Conservation (phyloP, 75 land plant genomes). For the Adiantum capillusveneris region DNA sequence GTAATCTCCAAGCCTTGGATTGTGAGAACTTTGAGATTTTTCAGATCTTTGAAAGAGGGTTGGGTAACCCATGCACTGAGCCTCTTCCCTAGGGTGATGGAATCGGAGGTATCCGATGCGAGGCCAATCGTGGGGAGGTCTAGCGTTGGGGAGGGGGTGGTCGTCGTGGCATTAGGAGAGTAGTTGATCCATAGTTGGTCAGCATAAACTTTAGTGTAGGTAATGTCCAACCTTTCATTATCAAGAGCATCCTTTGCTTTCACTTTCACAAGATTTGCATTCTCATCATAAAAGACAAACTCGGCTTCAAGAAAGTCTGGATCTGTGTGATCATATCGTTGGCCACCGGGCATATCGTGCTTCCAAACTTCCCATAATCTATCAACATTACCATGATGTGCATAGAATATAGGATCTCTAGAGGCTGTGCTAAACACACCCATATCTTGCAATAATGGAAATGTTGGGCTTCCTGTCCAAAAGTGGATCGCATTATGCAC, state of each 20-base stretch:
- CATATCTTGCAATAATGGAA: conserved; percentile 9
- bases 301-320: conserved; percentile 19
- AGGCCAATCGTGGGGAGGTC: no score
- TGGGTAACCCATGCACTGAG: no score
- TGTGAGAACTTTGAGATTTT: no score
- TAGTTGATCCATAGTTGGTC: conserved; percentile 11
- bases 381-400: conserved; percentile 16
- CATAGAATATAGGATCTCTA: conserved; percentile 28
- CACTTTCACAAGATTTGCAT: conserved; percentile 19
- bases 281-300: conserved; percentile 45
- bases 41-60: no score
- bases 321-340: conserved; percentile 9
- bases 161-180: background rate
- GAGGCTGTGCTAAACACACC: conserved; percentile 9
- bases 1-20: no score
- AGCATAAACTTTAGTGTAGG: conserved; percentile 8
- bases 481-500: conserved; percentile 14
- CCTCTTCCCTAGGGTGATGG: no score
- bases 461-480: background rate
- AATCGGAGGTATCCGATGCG: no score
- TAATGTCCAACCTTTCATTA: conserved; percentile 17
- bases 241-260: conserved; percentile 21
- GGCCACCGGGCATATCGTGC: background rate
- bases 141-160: background rate
- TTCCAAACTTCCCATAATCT: conserved; percentile 13